Percentiles rank a stretch among this genome's conserved stretches.
These are phyloP conservation scores for Sporobolomyces phaffii DNA, from an alignment of 768 basidiomycete genomes.

Conservation along the genomic window DNA sequence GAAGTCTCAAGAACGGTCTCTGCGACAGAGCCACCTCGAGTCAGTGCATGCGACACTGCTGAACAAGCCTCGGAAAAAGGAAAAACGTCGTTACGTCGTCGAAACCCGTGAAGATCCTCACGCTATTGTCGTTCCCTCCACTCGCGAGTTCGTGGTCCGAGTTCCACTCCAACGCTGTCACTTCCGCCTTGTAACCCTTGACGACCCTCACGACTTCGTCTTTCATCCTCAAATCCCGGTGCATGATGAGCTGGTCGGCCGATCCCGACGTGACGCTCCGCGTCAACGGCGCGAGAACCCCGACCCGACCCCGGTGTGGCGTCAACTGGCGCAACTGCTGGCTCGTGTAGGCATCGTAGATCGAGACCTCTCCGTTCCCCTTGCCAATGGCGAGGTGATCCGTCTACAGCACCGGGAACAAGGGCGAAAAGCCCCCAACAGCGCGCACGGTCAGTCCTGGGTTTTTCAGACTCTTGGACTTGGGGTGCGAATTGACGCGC, in stretches of 20 bases:
- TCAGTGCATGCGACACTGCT: neutral
- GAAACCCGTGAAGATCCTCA: slow-evolving; percentile 3
- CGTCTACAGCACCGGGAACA: too few species aligned
- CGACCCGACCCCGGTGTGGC: neutral
- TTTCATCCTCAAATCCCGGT: slow-evolving; percentile 1
- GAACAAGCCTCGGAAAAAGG: neutral
- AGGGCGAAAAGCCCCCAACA: too few species aligned
- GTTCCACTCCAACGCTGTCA: slow-evolving; percentile 7
- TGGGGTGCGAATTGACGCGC: neutral
- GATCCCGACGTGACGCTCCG: neutral
- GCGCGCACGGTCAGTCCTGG: too few species aligned
- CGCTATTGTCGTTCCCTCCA: slow-evolving; percentile 13
- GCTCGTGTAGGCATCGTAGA: slow-evolving; percentile 2
- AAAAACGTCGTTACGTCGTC: slow-evolving; percentile 4
- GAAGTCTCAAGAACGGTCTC: slow-evolving; percentile 3
- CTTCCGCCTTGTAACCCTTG: neutral
- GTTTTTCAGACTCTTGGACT: too few species aligned
- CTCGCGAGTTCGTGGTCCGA: slow-evolving; percentile 1
- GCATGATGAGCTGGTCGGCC: neutral
- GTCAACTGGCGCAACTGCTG: neutral
- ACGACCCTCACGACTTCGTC: neutral
- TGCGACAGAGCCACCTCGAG: neutral
- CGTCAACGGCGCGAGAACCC: neutral
- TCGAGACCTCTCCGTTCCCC: neutral
- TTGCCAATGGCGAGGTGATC: neutral